Base-by-base conservation (phyloP, 2,329 filamentous ascomycete species). In the Didymella pomorum region DNA sequence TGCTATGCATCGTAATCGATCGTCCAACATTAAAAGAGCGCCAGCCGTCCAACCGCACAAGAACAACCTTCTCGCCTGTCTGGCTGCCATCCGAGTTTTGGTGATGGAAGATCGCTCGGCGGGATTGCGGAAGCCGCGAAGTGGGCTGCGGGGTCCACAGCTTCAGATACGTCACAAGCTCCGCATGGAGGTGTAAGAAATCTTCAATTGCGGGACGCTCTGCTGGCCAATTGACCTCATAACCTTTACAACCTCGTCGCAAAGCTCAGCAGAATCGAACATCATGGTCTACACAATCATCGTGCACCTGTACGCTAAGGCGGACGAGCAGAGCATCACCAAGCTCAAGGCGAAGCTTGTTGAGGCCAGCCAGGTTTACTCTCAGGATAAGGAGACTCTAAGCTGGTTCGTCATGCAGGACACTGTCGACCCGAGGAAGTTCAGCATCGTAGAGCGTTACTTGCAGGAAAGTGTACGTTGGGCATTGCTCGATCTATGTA, bases 351-450 rank as follows among this genome's bases (percentile, higher is more conserved):
- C 86, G 56, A 92, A 92, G 80, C 86, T 92, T 56, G 84, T 89
- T 72, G 89, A 92, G 74, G 89, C 89, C n/a, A 87, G 87, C 58
- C 83, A 86, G 62, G 83, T 92, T 62, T 92, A 92, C 79, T 86
- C 83, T 63, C 82, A 89, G 64, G 89, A 92, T 79, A 86, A 85
- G 71, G 89, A 92, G 80, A 91, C 77, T 42, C 63, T 81, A 37
- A 69, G 71, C 44, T 92, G 89, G 89, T 86, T 90, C 76, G 89
- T 92, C 62, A 92, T 92, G 89, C 89, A 92, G 79, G 87, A 88
- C 68, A 83, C 87, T 57, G 81, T 85, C 68, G 89, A 92, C 74
- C 82, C 83, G 43, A 82, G 88, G 57, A 86, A 87, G 48, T 92
- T 92, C 77, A 90, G 87, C 46, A 90, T 92, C 68, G 89, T 92